Conservation (phyloP, 805 yeast genomes). For the Deakozyma indianensis region DNA sequence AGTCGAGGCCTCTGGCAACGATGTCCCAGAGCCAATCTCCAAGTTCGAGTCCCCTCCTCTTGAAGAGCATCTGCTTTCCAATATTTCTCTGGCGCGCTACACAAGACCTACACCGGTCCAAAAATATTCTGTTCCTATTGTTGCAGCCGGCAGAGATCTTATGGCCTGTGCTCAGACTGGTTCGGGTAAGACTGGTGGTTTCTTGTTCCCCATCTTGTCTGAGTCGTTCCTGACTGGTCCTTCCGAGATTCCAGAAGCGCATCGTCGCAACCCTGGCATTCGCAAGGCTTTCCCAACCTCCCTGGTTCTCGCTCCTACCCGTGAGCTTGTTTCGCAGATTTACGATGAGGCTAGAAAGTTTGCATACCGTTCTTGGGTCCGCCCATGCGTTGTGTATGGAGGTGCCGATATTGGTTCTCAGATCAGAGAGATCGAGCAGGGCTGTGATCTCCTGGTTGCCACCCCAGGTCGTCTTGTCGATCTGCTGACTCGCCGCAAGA, state of each 20-base stretch:
- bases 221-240: constrained; percentile 88
- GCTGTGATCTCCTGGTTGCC: constrained; percentile 93
- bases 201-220: constrained; percentile 92
- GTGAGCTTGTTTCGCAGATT: constrained; percentile 97
- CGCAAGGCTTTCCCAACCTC: constrained; percentile 89
- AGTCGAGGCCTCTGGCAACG: constrained; percentile 91
- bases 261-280: constrained; percentile 20
- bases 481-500: constrained; percentile 85
- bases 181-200: constrained; percentile 99
- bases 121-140: constrained; percentile 85
- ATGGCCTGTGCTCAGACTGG: constrained; percentile 98
- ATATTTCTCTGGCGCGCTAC: constrained; percentile 79
- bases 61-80: constrained; percentile 71
- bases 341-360: constrained; percentile 92
- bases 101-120: constrained; percentile 94
- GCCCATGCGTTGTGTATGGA: constrained; percentile 93
- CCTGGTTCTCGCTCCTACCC: constrained; percentile 93
- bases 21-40: constrained; percentile 86
- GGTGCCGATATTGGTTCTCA: constrained; percentile 91
- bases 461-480: constrained; percentile 99
- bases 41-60: constrained; percentile 86
- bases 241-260: constrained; percentile 37
- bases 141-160: constrained; percentile 76
- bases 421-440: constrained; percentile 75
- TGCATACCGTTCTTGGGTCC: constrained; percentile 96